Base-by-base conservation (phyloP, 257 asterid genomes). In the Linderniella brevidens region DNA sequence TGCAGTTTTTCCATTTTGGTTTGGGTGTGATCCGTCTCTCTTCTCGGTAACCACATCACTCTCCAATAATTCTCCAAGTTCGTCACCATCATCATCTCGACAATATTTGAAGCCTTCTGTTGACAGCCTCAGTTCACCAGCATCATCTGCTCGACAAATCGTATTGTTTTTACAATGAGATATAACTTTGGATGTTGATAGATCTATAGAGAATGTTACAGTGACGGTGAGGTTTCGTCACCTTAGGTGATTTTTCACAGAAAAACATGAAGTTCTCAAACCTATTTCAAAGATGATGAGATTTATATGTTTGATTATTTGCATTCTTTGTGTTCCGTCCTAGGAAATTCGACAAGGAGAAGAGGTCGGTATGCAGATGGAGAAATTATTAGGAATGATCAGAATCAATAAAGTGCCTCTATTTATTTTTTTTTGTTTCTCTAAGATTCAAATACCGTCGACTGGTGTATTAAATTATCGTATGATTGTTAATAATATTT, bases 311-410 rank as follows among this genome's bases (percentile, higher is more conserved):
- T 12, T 41, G 12, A 11, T 12, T 20, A 4, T 15, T 35, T 53
- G 61, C 56, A 46, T 39, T 43, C 61, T 56, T 62, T 57, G n/a
- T 53, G 63, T 50, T 69, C 85, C 96, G 59, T 96, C 76, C 1
- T 68, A 93, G 73, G 99, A 90, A 76, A 90, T 90, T 59, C 82
- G 93, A 60, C 93, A 71, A 61, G 99, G 99, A 41, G 96, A 90
- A 68, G 99, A 85, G 71, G 82, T 90, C 58, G 99, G 99, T 90
- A 90, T 19, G 99, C 99, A 4, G 99, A 90, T 65, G 99, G 99
- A 63, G 99, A 90, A 64, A 72, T 92, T 56, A 75, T 81, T 57
- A 73, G 99, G 69, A 90, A 72, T 72, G 99, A 90, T 63, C 86
- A 81, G 55, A 82, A 82, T 54, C 86, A 77, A 18, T 73, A 92